A percentile compares a stretch with the other conserved stretches of the same genome.
These are phyloP conservation scores for Kwoniella mangroviensis DNA, from an alignment of 768 basidiomycete species.

Conservation along the genomic window DNA sequence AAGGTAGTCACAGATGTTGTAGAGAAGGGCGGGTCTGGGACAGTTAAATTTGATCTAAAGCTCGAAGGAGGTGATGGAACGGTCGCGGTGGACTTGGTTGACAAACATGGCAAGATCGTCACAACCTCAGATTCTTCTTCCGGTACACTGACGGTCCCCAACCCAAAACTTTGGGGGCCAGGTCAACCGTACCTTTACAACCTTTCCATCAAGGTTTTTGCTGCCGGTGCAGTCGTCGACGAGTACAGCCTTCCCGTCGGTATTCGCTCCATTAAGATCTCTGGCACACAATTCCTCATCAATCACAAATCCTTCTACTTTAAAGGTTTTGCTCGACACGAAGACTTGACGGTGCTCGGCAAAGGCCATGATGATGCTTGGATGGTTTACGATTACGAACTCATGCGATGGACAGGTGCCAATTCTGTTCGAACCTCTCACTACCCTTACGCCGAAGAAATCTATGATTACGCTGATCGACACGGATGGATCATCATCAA, in stretches of 20 bases:
- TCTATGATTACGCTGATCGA: slow-evolving; percentile 40
- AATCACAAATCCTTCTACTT: slow-evolving; percentile 45
- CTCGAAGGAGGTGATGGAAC: slow-evolving; percentile 8
- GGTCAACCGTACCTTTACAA: slow-evolving; percentile 40
- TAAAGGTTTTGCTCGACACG: slow-evolving; percentile 39
- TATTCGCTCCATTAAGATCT: slow-evolving; percentile 35
- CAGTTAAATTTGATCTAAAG: slow-evolving; percentile 28
- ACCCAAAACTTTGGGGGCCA: slow-evolving; percentile 39
- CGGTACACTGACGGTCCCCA: slow-evolving; percentile 27
- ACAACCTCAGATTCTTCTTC: background rate
- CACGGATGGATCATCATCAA: slow-evolving; percentile 44
- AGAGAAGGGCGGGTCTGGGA: slow-evolving; percentile 12
- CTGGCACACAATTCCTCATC: slow-evolving; percentile 38
- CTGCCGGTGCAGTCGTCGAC: slow-evolving; percentile 21
- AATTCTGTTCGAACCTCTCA: slow-evolving; percentile 46
- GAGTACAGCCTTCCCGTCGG: slow-evolving; percentile 40
- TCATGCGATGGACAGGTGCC: slow-evolving; percentile 42
- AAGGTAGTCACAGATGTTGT: slow-evolving; percentile 34
- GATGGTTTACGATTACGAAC: slow-evolving; percentile 48
- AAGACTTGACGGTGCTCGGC: slow-evolving; percentile 41
- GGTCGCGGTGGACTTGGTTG: slow-evolving; percentile 25
- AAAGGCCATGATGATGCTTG: slow-evolving; percentile 45
- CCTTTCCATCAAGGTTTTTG: slow-evolving; percentile 20
- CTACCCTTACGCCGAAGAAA: slow-evolving; percentile 47
- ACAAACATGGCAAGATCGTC: slow-evolving; percentile 26